A percentile compares a stretch with the other conserved stretches of the same genome.
Evolutionary conservation across 2,329 filamentous ascomycete genomes (phyloP).

Genomic region (Xylariaceae sp.): DNA sequence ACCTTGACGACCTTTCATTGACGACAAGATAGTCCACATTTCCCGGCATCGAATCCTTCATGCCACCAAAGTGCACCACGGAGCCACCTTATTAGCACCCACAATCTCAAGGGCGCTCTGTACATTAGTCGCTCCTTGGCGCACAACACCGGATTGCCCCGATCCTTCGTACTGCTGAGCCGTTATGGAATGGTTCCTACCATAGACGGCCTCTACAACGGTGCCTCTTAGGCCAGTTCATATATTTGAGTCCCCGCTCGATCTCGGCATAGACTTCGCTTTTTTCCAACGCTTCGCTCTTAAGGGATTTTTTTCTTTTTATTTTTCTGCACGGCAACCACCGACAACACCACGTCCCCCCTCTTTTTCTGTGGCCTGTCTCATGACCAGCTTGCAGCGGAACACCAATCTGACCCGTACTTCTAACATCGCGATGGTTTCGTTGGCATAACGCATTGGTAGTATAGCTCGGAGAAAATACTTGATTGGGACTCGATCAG

Average conservation of each 20-base stretch:
- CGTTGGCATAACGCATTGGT: not conserved
- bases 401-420: not conserved
- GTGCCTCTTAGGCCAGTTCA: conserved; percentile 22
- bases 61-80: conserved; percentile 19
- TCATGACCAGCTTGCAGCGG: conserved; percentile 3
- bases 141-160: conserved; percentile 20
- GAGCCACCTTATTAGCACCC: conserved; percentile 25
- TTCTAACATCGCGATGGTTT: not conserved
- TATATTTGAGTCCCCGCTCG: conserved; percentile 29
- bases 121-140: conserved; percentile 33
- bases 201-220: conserved; percentile 13
- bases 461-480: conserved; percentile 1
- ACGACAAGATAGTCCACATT: conserved; percentile 22
- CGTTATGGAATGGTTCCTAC: conserved; percentile 16
- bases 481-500: not conserved
- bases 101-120: conserved; percentile 28
- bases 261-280: conserved; percentile 29
- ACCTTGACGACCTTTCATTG: conserved; percentile 29
- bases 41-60: conserved; percentile 20
- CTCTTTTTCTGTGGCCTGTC: not conserved
- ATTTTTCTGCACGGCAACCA: conserved; percentile 11
- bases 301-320: conserved; percentile 17
- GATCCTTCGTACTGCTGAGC: conserved; percentile 17
- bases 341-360: not conserved
- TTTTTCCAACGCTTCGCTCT: conserved; percentile 17